Conservation (phyloP, 2,329 filamentous ascomycete species). For the Knufia petricola region DNA sequence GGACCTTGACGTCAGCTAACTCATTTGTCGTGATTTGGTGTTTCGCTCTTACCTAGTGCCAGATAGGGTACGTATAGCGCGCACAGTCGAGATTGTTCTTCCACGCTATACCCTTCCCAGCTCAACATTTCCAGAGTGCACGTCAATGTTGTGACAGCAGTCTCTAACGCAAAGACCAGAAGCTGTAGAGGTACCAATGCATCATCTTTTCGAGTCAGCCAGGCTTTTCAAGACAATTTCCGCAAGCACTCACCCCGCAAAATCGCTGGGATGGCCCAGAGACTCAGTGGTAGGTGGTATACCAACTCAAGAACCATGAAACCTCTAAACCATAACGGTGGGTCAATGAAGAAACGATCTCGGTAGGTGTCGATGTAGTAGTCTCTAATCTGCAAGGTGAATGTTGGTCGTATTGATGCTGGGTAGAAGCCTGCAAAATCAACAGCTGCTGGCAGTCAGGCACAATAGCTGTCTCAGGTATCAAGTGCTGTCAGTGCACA, state of each 20-base stretch:
- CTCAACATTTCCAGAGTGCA: slow-evolving; percentile 53
- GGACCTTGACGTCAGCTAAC: background rate
- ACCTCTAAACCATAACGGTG: slow-evolving; percentile 50
- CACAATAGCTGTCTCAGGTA: background rate
- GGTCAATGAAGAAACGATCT: slow-evolving; percentile 53
- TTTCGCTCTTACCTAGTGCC: slow-evolving; percentile 40
- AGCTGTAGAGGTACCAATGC: slow-evolving; percentile 50
- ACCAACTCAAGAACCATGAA: slow-evolving; percentile 51
- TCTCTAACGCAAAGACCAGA: slow-evolving; percentile 50
- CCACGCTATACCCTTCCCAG: slow-evolving; percentile 41
- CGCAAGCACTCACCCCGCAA: slow-evolving; percentile 34
- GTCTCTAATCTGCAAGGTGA: slow-evolving; percentile 42
- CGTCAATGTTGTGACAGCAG: slow-evolving; percentile 51
- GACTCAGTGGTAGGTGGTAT: slow-evolving; percentile 51
- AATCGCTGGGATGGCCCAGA: slow-evolving; percentile 51
- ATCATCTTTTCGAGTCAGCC: slow-evolving; percentile 35
- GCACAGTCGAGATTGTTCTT: slow-evolving; percentile 41
- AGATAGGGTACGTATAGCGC: slow-evolving; percentile 50
- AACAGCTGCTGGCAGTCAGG: slow-evolving; percentile 38
- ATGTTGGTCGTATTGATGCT: slow-evolving; percentile 36
- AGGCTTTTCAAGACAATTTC: background rate
- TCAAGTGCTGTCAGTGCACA: slow-evolving; percentile 3
- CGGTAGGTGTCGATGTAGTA: slow-evolving; percentile 53
- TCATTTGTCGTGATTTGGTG: background rate
- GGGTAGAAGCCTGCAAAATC: slow-evolving; percentile 55